A percentile compares a stretch with the other conserved stretches of the same genome.
These are phyloP conservation scores for Neopestalotiopsis rosae DNA, from an alignment of 2,329 filamentous ascomycete genomes.

Conservation along the genomic window DNA sequence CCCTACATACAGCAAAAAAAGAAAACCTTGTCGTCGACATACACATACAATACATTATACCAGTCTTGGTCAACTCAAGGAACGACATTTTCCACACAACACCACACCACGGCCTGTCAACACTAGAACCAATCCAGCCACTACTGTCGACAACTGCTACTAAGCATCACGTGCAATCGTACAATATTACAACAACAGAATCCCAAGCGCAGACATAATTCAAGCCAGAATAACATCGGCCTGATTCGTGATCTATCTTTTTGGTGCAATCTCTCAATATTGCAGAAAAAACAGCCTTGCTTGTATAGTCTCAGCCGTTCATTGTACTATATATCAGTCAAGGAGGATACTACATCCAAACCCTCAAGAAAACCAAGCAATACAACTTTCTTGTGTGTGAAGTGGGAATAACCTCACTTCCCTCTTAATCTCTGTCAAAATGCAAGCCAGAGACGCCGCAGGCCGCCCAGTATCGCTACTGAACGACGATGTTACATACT, in stretches of 20 bases:
- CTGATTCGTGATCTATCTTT: background rate
- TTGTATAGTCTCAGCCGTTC: background rate
- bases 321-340: conserved; percentile 12
- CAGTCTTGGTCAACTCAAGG: background rate
- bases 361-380: background rate
- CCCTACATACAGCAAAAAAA: background rate
- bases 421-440: conserved; percentile 35
- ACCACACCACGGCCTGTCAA: background rate
- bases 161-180: no score
- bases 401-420: background rate
- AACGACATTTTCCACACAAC: background rate
- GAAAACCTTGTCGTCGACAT: background rate
- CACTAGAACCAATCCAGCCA: no score
- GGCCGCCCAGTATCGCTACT: conserved; percentile 65
- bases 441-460: conserved; percentile 61
- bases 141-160: no score
- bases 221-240: background rate
- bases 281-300: background rate
- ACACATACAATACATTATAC: conserved; percentile 18
- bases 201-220: background rate
- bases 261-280: background rate
- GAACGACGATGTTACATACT: conserved; percentile 54
- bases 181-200: background rate
- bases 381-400: background rate
- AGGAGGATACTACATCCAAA: conserved; percentile 21